Conservation (phyloP, 176 grass and related monocot genomes). For the Ananas comosus region DNA sequence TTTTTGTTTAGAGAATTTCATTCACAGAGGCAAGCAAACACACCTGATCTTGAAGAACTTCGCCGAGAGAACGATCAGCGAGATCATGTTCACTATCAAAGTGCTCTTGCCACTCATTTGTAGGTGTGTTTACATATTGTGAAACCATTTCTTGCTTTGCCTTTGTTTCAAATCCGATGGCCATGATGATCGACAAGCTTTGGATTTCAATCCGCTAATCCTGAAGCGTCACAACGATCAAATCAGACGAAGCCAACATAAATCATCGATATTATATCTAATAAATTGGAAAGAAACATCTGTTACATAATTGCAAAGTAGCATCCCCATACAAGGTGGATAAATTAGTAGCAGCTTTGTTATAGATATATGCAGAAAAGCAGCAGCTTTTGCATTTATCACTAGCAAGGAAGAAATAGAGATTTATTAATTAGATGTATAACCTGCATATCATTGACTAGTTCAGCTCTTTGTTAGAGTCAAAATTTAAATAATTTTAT, state of each 20-base stretch:
- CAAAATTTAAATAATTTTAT: no score
- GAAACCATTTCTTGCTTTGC: neutral
- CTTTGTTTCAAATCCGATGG: neutral
- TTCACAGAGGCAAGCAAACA: neutral
- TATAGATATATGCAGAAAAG: no score
- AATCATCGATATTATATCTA: neutral
- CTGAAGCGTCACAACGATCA: neutral
- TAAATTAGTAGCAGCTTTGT: no score
- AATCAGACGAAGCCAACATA: neutral
- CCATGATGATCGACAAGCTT: neutral
- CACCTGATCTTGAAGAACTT: conserved; percentile 1
- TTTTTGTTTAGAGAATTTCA: neutral
- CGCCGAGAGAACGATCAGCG: neutral
- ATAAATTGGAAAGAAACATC: neutral
- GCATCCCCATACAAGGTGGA: no score
- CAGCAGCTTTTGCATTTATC: no score
- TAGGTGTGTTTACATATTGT: neutral
- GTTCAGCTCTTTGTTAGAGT: no score
- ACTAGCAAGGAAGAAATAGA: no score
- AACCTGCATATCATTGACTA: no score
- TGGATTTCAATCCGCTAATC: neutral
- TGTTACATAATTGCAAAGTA: no score
- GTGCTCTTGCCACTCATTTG: neutral
- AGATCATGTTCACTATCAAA: neutral
- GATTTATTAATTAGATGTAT: no score